Evolutionary conservation across 129 eudicot genomes (phyloP).

Genomic region (Solidago caesia): DNA sequence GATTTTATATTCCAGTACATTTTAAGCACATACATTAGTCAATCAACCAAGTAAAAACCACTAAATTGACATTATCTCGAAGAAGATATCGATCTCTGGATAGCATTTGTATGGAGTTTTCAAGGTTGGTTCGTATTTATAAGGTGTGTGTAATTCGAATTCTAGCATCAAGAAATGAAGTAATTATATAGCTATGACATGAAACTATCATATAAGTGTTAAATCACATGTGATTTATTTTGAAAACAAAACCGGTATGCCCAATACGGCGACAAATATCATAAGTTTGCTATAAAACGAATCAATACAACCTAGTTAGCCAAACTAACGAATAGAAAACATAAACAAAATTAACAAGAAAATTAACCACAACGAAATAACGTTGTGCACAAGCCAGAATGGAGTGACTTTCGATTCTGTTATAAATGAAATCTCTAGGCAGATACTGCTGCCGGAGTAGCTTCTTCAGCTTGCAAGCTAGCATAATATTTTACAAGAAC

Average conservation of each 20-base stretch:
- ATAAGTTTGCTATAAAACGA: not conserved
- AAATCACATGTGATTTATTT: too few species aligned
- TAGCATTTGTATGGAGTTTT: too few species aligned
- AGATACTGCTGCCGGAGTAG: conserved; percentile 35
- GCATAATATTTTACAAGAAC: conserved; percentile 70
- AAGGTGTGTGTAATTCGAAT: too few species aligned
- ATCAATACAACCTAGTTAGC: conserved; percentile 13
- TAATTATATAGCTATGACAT: not conserved
- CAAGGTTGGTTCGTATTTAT: too few species aligned
- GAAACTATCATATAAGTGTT: conserved; percentile 26
- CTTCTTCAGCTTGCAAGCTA: conserved; percentile 68
- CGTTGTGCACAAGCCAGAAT: conserved; percentile 6
- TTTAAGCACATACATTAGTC: too few species aligned
- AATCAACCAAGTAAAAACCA: too few species aligned
- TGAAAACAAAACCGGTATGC: not conserved
- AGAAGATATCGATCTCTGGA: too few species aligned
- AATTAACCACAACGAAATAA: conserved; percentile 12
- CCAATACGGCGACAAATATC: not conserved
- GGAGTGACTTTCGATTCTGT: not conserved
- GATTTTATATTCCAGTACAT: too few species aligned
- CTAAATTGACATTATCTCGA: too few species aligned
- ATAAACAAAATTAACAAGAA: not conserved
- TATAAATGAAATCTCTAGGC: conserved; percentile 30
- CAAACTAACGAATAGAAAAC: not conserved
- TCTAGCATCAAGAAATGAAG: too few species aligned